phyloP scores from a whole-genome alignment of 345 rosid genomes.

The Noccaea caerulescens region DNA sequence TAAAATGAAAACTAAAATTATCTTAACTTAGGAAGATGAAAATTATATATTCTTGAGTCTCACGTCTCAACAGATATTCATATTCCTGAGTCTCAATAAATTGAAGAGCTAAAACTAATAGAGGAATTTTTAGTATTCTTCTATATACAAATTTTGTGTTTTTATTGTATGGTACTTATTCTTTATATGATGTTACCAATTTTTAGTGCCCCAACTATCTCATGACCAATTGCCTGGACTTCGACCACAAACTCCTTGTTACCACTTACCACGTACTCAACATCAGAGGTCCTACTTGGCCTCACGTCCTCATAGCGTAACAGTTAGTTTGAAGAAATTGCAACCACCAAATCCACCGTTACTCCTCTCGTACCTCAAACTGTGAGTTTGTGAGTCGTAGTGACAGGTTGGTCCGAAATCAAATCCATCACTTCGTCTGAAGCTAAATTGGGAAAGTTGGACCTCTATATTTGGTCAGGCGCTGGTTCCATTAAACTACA shows the following conservation, averaged over 20 bases:
- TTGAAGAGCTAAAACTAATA: not conserved
- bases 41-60: not conserved
- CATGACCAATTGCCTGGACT: not conserved
- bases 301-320: not conserved
- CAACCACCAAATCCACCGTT: not conserved
- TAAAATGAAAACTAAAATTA: not conserved
- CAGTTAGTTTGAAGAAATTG: not conserved
- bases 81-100: not conserved
- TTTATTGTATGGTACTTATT: not conserved
- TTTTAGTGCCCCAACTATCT: not conserved
- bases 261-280: not conserved
- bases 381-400: not conserved
- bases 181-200: not conserved
- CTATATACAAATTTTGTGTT: not conserved
- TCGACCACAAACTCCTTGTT: slow-evolving; percentile 1
- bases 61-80: not conserved
- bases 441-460: not conserved
- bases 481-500: not conserved
- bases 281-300: not conserved
- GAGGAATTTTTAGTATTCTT: not conserved
- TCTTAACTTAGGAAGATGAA: not conserved
- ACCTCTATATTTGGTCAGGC: not conserved
- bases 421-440: not conserved
- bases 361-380: not conserved
- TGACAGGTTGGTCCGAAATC: slow-evolving; percentile 13